These are phyloP conservation scores for Nitzschia inconspicua DNA, from an alignment of 108 stramenopile genomes.

Conservation along the genomic window DNA sequence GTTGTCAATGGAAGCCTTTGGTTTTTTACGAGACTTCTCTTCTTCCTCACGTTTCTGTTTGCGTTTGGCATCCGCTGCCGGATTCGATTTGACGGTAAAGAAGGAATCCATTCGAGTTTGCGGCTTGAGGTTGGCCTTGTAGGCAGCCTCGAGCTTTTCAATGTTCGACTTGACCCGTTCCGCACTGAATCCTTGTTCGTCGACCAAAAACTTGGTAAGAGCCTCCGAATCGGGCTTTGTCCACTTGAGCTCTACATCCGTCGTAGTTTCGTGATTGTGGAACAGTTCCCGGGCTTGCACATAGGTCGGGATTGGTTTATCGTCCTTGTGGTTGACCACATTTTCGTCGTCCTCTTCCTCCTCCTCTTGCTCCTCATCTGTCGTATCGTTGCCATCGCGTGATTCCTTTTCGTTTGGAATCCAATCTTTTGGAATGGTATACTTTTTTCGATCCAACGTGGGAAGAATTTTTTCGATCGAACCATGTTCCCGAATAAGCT, in stretches of 20 bases:
- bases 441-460: constrained; percentile 72
- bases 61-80: constrained; percentile 44
- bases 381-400: constrained; percentile 37
- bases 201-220: constrained; percentile 83
- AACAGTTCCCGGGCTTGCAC: constrained; percentile 86
- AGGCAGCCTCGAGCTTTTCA: constrained; percentile 87
- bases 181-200: constrained; percentile 90
- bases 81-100: constrained; percentile 68
- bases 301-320: constrained; percentile 64
- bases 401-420: constrained; percentile 49
- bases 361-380: constrained; percentile 36
- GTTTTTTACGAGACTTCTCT: constrained; percentile 46
- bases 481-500: constrained; percentile 83
- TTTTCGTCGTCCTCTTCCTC: constrained; percentile 39
- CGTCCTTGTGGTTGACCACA: constrained; percentile 29
- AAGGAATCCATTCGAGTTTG: constrained; percentile 91
- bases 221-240: constrained; percentile 69
- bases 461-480: constrained; percentile 87
- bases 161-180: constrained; percentile 86
- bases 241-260: constrained; percentile 72
- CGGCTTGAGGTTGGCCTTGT: constrained; percentile 71
- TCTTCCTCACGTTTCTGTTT: constrained; percentile 38
- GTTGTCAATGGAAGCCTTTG: constrained; percentile 18
- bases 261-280: constrained; percentile 80
- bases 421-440: constrained; percentile 81